Evolutionary conservation across 352 stramenopile genomes (phyloP).

Genomic region (Phytopythium helicoides): DNA sequence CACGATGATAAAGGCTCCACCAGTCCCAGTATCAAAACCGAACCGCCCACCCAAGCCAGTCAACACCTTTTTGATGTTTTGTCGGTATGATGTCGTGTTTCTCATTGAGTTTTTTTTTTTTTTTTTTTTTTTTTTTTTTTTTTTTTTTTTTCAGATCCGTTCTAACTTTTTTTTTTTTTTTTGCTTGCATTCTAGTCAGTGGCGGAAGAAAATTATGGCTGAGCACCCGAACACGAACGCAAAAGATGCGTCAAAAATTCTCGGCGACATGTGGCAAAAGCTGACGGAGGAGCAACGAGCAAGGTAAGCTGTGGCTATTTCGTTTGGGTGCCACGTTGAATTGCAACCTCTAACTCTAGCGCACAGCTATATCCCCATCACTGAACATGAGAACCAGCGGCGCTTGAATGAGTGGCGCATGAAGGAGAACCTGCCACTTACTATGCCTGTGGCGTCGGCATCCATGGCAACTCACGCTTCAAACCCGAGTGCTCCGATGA

Average conservation of each 20-base stretch:
- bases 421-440: constrained; percentile 63
- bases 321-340: not conserved
- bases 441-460: not conserved
- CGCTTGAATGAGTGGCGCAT: constrained; percentile 74
- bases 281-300: constrained; percentile 72
- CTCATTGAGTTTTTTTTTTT: too few relatives aligned
- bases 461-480: not conserved
- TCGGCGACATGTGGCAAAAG: constrained; percentile 86
- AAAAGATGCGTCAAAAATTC: constrained; percentile 80
- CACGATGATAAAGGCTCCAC: constrained; percentile 29
- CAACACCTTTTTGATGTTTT: constrained; percentile 87
- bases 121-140: too few relatives aligned
- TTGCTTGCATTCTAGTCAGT: constrained; percentile 37
- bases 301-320: constrained; percentile 21
- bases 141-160: not conserved
- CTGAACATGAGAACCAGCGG: constrained; percentile 72
- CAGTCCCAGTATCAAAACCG: constrained; percentile 29
- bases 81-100: constrained; percentile 23
- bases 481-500: not conserved
- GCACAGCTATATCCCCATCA: constrained; percentile 66
- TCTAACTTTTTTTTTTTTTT: not conserved
- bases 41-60: constrained; percentile 80
- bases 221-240: constrained; percentile 67
- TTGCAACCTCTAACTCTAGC: too few relatives aligned
- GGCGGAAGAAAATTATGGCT: constrained; percentile 79